These are phyloP conservation scores for Mycena citricolor DNA, from an alignment of 1,284 basidiomycete species.

Conservation along the genomic window DNA sequence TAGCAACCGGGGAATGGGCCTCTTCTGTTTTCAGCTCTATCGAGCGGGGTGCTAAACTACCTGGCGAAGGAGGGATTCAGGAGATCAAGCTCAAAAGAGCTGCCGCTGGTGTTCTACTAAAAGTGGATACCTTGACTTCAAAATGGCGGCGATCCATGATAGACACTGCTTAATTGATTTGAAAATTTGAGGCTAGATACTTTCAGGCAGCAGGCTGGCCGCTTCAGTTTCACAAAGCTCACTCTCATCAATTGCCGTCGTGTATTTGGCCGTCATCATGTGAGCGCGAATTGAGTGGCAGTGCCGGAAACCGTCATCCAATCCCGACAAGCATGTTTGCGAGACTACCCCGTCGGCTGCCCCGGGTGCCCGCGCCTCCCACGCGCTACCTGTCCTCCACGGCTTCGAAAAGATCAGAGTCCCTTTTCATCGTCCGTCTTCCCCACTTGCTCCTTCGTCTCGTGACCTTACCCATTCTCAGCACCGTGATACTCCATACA, in stretches of 20 bases:
- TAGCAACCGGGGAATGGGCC: slow-evolving; percentile 82
- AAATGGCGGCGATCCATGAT: slow-evolving; percentile 77
- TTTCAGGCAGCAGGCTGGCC: too few species aligned
- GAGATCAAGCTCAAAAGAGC: slow-evolving; percentile 62
- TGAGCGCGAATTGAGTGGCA: slow-evolving; percentile 12
- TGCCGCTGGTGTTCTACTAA: slow-evolving; percentile 79
- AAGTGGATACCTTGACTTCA: slow-evolving; percentile 74
- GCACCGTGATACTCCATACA: slow-evolving; percentile 94
- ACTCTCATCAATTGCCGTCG: too few species aligned
- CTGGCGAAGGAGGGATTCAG: slow-evolving; percentile 66
- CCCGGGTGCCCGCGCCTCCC: slow-evolving; percentile 27
- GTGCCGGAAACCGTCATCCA: slow-evolving; percentile 8
- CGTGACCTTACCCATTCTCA: too few species aligned
- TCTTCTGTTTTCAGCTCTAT: slow-evolving; percentile 62
- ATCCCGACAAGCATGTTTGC: slow-evolving; percentile 22
- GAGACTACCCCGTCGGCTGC: slow-evolving; percentile 34
- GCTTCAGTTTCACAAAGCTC: too few species aligned
- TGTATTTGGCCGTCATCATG: too few species aligned
- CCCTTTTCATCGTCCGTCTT: slow-evolving; percentile 55
- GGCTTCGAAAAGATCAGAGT: slow-evolving; percentile 49
- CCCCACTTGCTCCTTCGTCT: slow-evolving; percentile 17
- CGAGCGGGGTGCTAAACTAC: slow-evolving; percentile 62
- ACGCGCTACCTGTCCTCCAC: slow-evolving; percentile 47
- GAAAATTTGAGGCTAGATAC: too few species aligned
- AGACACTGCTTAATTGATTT: slow-evolving; percentile 28